These are phyloP conservation scores for Kuraishia hungarica DNA, from an alignment of 805 yeast species.

Conservation along the genomic window DNA sequence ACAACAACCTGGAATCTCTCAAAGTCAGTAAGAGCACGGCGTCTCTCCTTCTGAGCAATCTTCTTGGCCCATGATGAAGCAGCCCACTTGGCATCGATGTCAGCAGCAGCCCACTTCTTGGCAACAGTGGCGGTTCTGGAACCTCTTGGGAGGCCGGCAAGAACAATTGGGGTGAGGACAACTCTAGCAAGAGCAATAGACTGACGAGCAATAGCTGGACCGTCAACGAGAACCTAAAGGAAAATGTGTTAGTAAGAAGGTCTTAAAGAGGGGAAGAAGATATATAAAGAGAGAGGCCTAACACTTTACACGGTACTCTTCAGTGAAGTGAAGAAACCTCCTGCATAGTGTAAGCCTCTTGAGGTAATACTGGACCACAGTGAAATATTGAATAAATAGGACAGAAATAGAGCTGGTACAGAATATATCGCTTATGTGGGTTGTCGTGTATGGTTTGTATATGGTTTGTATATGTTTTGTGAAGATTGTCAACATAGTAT, in stretches of 20 bases:
- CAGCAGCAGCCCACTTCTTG: slow-evolving; percentile 92
- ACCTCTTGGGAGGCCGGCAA: slow-evolving; percentile 87
- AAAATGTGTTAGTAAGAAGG: neutral
- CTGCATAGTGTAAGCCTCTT: too few relatives aligned
- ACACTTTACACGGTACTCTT: neutral
- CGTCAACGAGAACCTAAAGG: slow-evolving; percentile 80
- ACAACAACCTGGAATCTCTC: slow-evolving; percentile 99
- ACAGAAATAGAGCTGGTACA: too few relatives aligned
- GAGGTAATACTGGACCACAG: too few relatives aligned
- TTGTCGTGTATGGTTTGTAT: too few relatives aligned
- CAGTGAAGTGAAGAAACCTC: too few relatives aligned
- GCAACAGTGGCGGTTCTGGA: slow-evolving; percentile 76
- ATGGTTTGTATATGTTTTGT: too few relatives aligned
- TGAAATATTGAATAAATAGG: too few relatives aligned
- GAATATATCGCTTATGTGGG: too few relatives aligned
- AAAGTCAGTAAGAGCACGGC: slow-evolving; percentile 90
- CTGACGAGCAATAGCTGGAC: slow-evolving; percentile 95
- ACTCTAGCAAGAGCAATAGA: slow-evolving; percentile 80
- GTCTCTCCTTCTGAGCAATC: slow-evolving; percentile 90
- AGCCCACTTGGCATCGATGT: slow-evolving; percentile 84
- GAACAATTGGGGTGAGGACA: slow-evolving; percentile 87
- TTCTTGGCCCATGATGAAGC: slow-evolving; percentile 96
- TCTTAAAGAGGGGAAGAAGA: neutral
- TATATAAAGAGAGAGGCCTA: too few relatives aligned
- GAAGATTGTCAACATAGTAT: too few relatives aligned